Evolutionary conservation across 441 rosid genomes (phyloP).

Genomic region (Pelargonium australe): DNA sequence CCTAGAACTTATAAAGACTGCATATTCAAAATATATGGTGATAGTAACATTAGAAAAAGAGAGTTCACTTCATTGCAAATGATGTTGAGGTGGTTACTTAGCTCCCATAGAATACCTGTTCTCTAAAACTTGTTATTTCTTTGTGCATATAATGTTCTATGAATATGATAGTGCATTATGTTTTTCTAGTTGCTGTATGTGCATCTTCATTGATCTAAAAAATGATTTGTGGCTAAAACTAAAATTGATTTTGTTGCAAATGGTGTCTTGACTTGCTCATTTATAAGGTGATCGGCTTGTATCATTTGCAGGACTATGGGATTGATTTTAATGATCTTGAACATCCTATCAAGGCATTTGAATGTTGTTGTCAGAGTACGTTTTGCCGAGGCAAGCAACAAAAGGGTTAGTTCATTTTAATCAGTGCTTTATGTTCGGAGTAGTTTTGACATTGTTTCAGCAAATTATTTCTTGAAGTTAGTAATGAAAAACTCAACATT

Average conservation of each 20-base stretch:
- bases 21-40: too few relatives aligned
- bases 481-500: too few relatives aligned
- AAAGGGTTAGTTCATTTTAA: conserved; percentile 26
- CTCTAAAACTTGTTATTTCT: too few relatives aligned
- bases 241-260: not conserved
- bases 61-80: too few relatives aligned
- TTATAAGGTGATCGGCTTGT: conserved; percentile 6
- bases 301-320: conserved; percentile 64
- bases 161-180: too few relatives aligned
- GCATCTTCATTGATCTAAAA: too few relatives aligned
- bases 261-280: conserved; percentile 6
- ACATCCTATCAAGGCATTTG: conserved; percentile 78
- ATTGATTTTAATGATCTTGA: conserved; percentile 61
- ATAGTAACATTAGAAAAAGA: too few relatives aligned
- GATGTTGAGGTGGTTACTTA: too few relatives aligned
- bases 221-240: not conserved
- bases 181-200: too few relatives aligned
- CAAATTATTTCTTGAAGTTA: not conserved
- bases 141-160: too few relatives aligned
- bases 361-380: conserved; percentile 62
- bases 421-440: not conserved
- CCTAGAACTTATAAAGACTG: too few relatives aligned
- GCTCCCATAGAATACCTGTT: too few relatives aligned
- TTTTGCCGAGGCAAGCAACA: conserved; percentile 46
- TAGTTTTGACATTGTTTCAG: not conserved